Evolutionary conservation across 345 rosid genomes (phyloP).

Genomic region (Brassica juncea): DNA sequence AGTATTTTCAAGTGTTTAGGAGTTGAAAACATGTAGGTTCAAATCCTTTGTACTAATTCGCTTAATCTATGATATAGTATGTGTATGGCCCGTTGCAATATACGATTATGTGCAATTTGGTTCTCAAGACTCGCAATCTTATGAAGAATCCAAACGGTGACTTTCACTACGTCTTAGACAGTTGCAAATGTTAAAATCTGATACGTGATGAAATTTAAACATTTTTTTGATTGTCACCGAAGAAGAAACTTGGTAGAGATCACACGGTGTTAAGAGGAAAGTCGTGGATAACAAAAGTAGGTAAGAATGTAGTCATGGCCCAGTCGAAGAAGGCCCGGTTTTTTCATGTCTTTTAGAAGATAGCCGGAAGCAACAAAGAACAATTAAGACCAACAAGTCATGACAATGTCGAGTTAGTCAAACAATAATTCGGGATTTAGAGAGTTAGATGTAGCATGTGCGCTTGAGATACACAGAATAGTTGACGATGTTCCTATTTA

Average conservation of each 20-base stretch:
- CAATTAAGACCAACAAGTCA: background rate
- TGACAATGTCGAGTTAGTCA: background rate
- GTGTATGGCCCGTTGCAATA: no score
- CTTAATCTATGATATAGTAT: background rate
- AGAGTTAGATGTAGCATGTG: background rate
- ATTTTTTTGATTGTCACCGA: no score
- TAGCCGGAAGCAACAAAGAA: background rate
- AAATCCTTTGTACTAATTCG: conserved; percentile 9
- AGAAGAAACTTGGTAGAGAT: no score
- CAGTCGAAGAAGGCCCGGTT: background rate
- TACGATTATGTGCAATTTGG: no score
- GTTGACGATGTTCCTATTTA: background rate
- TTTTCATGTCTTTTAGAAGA: background rate
- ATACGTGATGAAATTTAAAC: no score
- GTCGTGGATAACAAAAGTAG: no score
- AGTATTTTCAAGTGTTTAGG: background rate
- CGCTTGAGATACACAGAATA: background rate
- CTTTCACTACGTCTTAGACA: no score
- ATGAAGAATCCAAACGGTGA: no score
- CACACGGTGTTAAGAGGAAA: no score
- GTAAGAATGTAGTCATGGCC: background rate
- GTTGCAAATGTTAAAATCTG: no score
- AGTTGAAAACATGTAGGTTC: background rate
- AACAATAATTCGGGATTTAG: background rate
- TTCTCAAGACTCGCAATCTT: no score